phyloP scores from a whole-genome alignment of 2,329 filamentous ascomycete genomes.

The Paecilomyces sp. region DNA sequence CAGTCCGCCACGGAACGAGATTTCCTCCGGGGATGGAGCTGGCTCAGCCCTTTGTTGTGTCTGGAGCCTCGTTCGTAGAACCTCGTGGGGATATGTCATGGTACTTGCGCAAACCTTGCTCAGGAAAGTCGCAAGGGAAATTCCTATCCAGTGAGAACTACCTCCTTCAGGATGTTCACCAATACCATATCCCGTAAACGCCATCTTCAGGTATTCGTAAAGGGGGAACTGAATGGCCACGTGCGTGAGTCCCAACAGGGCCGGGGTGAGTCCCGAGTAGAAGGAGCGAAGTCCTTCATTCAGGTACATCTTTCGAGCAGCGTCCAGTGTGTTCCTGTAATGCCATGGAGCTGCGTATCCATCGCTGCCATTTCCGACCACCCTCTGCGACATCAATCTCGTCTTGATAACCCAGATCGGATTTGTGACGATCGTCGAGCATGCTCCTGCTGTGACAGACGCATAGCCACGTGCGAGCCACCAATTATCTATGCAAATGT shows the following conservation, averaged over 20 bases:
- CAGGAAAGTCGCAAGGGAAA: conserved; percentile 80
- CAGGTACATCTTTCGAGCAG: conserved; percentile 90
- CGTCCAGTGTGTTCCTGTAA: conserved; percentile 82
- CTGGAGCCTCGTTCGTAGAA: conserved; percentile 85
- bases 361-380: conserved; percentile 43
- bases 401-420: conserved; percentile 99
- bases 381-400: conserved; percentile 85
- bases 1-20: conserved; percentile 39
- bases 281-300: conserved; percentile 85
- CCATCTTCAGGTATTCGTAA: conserved; percentile 87
- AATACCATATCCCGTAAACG: conserved; percentile 85
- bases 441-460: conserved; percentile 82
- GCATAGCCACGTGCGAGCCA: conserved; percentile 80
- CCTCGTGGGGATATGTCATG: conserved; percentile 94
- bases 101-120: conserved; percentile 93
- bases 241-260: conserved; percentile 83
- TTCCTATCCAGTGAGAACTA: conserved; percentile 70
- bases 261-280: conserved; percentile 90
- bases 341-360: conserved; percentile 62
- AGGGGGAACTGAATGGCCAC: conserved; percentile 96
- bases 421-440: conserved; percentile 90
- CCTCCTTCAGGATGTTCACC: conserved; percentile 58
- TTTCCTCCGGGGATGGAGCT: conserved; percentile 42
- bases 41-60: conserved; percentile 70
- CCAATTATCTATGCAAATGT: conserved; percentile 54